Evolutionary conservation across 345 rosid species (phyloP), one percentile per base, ranked within the genome.

Genomic region (Hevea brasiliensis): DNA sequence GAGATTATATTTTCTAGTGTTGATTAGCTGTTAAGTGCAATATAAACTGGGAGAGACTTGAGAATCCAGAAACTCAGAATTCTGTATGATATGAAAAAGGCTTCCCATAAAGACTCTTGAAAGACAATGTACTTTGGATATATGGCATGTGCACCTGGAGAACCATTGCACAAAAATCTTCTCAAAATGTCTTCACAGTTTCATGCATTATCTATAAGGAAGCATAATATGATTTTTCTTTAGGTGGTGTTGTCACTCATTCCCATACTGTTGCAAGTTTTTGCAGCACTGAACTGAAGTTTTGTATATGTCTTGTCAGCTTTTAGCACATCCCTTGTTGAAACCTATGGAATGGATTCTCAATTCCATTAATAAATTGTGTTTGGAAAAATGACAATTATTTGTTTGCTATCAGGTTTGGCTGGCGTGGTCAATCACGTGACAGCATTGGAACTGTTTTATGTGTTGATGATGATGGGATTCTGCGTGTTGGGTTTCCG

Each of bases 401-500:
- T 21, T 45, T 75, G 63, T 81, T 84, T n/a, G 7, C 84, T 45
- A 47, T 67, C 83, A 95, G 98, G 87, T 95, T 88, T 84, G 98
- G 95, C 21, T 95, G 95, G 96, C 92, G 98, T 64, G 94, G 87
- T 74, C 98, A 91, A 58, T 92, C 97, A 69, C 90, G 86, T 63
- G 96, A 95, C 68, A 91, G 97, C 82, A 84, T 92, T 24, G 98
- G 99, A 71, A 95, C 99, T 74, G 99, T 95, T 72, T 73, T 95
- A 72, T 92, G 98, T 74, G 96, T 95, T 76, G 99, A 92, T 79
- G 99, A 95, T 72, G 99, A 95, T 82, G 99, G 99, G n/a, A 91
- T 95, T 79, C 78, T 95, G 77, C 94, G 99, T 64, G 97, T 95
- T 84, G 99, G 99, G 67, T 95, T 92, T 87, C 98, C 94, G 67